phyloP scores from a whole-genome alignment of 192 early-diverging fungal species.

The Irineochytrium annulatum region DNA sequence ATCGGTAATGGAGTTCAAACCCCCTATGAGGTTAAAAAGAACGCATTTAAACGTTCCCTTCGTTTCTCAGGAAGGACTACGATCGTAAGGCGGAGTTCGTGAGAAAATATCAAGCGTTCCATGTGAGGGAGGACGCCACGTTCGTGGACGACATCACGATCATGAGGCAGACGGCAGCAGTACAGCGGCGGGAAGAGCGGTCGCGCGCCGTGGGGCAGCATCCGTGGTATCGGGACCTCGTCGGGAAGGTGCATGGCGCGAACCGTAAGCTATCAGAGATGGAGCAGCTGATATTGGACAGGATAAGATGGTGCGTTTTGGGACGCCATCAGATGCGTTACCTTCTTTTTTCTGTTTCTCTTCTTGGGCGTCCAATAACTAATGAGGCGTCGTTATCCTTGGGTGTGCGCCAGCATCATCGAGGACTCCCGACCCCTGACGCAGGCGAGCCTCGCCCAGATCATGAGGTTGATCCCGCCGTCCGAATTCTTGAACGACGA shows the following conservation, averaged over 20 bases:
- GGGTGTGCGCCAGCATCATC: slow-evolving; percentile 22
- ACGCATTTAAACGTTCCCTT: slow-evolving; percentile 8
- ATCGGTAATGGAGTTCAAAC: slow-evolving; percentile 19
- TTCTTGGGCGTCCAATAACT: too few relatives aligned
- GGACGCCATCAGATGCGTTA: too few relatives aligned
- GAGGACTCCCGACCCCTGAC: slow-evolving; percentile 43
- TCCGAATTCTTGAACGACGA: slow-evolving; percentile 52
- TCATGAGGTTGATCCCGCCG: slow-evolving; percentile 46
- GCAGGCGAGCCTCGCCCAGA: slow-evolving; percentile 40
- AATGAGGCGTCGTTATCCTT: background rate
- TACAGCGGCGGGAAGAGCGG: slow-evolving; percentile 19
- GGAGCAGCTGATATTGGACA: slow-evolving; percentile 40
- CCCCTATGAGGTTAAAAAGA: background rate
- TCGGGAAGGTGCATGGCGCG: slow-evolving; percentile 45
- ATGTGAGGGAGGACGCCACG: slow-evolving; percentile 38
- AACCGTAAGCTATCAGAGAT: slow-evolving; percentile 22
- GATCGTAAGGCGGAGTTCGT: slow-evolving; percentile 38
- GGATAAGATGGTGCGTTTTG: slow-evolving; percentile 41
- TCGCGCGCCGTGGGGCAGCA: slow-evolving; percentile 28
- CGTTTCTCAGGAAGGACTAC: slow-evolving; percentile 20
- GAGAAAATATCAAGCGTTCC: slow-evolving; percentile 33
- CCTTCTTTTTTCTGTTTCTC: too few relatives aligned
- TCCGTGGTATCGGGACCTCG: slow-evolving; percentile 53
- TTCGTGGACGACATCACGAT: slow-evolving; percentile 41
- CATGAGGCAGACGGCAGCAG: slow-evolving; percentile 38